Conservation (phyloP, 495 filamentous ascomycete species). For the Tetracladium marchalianum region DNA sequence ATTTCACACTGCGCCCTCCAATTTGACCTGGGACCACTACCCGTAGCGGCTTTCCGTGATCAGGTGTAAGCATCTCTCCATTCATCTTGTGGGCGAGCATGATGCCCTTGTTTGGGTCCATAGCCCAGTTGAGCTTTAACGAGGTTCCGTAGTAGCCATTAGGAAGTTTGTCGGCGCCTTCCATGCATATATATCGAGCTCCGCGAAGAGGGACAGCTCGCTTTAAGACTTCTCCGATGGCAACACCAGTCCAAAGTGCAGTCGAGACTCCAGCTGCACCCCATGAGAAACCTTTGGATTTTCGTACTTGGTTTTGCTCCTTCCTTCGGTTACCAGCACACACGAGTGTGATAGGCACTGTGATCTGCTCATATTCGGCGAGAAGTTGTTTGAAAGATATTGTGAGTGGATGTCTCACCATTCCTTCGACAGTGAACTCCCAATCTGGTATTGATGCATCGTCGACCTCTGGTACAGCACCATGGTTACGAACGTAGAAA, state of each 20-base stretch:
- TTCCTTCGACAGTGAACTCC: conserved; percentile 77
- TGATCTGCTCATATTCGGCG: conserved; percentile 70
- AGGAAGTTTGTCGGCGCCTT: conserved; percentile 81
- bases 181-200: conserved; percentile 86
- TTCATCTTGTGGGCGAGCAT: conserved; percentile 94
- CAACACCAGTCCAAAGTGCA: conserved; percentile 78
- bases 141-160: conserved; percentile 91
- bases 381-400: conserved; percentile 69
- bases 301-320: conserved; percentile 86
- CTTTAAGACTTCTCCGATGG: conserved; percentile 62
- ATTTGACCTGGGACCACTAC: conserved; percentile 90
- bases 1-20: conserved; percentile 90
- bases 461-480: conserved; percentile 67
- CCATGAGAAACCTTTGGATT: conserved; percentile 96
- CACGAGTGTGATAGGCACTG: conserved; percentile 80
- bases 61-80: conserved; percentile 70
- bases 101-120: conserved; percentile 77
- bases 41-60: conserved; percentile 80
- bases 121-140: conserved; percentile 78
- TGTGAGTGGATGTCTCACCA: conserved; percentile 71
- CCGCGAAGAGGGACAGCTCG: conserved; percentile 57
- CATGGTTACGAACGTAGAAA: conserved; percentile 96
- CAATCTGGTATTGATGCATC: conserved; percentile 69
- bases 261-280: conserved; percentile 85
- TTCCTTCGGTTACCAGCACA: conserved; percentile 92